A percentile compares a stretch with the other conserved stretches of the same genome.
Evolutionary conservation across 2,329 filamentous ascomycete species (phyloP).

Genomic region (Ceratocystis cubensis): DNA sequence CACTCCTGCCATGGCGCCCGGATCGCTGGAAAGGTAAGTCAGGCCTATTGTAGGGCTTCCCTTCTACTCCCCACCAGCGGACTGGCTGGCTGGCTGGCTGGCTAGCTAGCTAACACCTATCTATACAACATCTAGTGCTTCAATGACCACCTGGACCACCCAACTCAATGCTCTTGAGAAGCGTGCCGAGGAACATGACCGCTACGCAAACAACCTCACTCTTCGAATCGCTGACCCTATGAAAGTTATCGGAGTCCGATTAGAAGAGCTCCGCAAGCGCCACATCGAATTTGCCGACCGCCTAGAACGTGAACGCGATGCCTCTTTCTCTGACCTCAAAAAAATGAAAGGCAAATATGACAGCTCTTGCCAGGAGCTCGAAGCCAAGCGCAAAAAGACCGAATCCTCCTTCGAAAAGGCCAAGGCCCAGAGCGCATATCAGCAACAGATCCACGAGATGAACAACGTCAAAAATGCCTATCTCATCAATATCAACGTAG

Average conservation of each 20-base stretch:
- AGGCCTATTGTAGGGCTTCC: neutral
- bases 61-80: neutral
- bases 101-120: neutral
- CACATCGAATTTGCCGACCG: slow-evolving; percentile 82
- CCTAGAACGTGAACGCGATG: slow-evolving; percentile 78
- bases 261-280: slow-evolving; percentile 85
- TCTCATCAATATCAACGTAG: slow-evolving; percentile 87
- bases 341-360: slow-evolving; percentile 94
- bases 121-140: slow-evolving; percentile 47
- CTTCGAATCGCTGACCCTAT: slow-evolving; percentile 75
- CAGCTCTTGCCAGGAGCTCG: slow-evolving; percentile 81
- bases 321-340: slow-evolving; percentile 68
- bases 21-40: slow-evolving; percentile 71
- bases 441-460: slow-evolving; percentile 89
- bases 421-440: slow-evolving; percentile 83
- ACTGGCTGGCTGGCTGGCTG: neutral
- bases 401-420: slow-evolving; percentile 88
- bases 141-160: slow-evolving; percentile 91
- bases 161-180: slow-evolving; percentile 84
- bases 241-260: slow-evolving; percentile 58
- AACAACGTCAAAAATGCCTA: slow-evolving; percentile 98
- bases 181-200: slow-evolving; percentile 78
- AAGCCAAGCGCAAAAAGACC: slow-evolving; percentile 85
- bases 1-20: slow-evolving; percentile 81
- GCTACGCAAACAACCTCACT: slow-evolving; percentile 66